Evolutionary conservation across 768 basidiomycete species (phyloP).

Genomic region (Tulasnella sp.): DNA sequence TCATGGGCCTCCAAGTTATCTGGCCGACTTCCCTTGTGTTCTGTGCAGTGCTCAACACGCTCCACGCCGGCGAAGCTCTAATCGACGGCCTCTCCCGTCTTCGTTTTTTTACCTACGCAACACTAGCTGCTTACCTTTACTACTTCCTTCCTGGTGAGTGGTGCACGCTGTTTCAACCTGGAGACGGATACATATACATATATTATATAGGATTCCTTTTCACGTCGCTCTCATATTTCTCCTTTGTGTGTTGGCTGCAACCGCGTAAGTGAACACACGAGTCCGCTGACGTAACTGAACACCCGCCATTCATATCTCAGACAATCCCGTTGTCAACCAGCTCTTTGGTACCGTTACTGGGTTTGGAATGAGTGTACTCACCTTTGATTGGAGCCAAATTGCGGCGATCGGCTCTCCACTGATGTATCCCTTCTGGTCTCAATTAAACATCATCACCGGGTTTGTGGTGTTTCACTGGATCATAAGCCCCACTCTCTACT

Average conservation of each 20-base stretch:
- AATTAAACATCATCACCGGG: too few relatives aligned
- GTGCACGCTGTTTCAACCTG: not conserved
- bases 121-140: conserved; percentile 58
- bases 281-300: too few relatives aligned
- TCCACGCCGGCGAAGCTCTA: conserved; percentile 80
- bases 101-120: conserved; percentile 63
- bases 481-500: too few relatives aligned
- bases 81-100: conserved; percentile 52
- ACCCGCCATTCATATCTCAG: too few relatives aligned
- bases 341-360: conserved; percentile 78
- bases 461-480: too few relatives aligned
- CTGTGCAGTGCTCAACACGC: conserved; percentile 89
- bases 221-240: conserved; percentile 75
- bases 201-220: conserved; percentile 70
- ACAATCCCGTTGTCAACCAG: conserved; percentile 81
- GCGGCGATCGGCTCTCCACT: conserved; percentile 58
- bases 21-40: conserved; percentile 95
- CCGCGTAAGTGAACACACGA: conserved; percentile 12
- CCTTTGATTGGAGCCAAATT: conserved; percentile 86
- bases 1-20: too few relatives aligned
- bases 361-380: conserved; percentile 78
- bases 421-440: conserved; percentile 93
- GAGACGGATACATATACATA: not conserved
- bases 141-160: conserved; percentile 83
- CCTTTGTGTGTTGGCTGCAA: conserved; percentile 84